Evolutionary conservation across 2,329 filamentous ascomycete species (phyloP).

Genomic region (Fusarium sp.): DNA sequence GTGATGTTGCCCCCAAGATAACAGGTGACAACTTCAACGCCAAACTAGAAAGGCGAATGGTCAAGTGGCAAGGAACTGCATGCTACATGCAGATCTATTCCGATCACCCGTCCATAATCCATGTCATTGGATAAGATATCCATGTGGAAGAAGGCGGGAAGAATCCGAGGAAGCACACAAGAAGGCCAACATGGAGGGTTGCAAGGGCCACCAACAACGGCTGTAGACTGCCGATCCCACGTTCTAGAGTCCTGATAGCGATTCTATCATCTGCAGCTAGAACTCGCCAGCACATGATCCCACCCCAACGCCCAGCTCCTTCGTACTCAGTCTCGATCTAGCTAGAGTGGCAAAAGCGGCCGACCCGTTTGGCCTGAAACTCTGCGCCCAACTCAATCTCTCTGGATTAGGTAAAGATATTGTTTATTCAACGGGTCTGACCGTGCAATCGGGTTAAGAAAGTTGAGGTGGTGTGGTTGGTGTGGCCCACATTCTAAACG

Average conservation of each 20-base stretch:
- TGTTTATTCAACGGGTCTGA: slow-evolving; percentile 13
- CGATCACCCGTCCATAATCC: not conserved
- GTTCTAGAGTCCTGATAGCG: not conserved
- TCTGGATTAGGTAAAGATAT: slow-evolving; percentile 5
- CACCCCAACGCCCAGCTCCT: not conserved
- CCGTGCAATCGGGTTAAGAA: not conserved
- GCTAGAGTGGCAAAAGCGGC: slow-evolving; percentile 1
- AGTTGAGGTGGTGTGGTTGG: not conserved
- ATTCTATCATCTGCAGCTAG: not conserved
- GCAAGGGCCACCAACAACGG: not conserved
- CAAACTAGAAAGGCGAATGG: not conserved
- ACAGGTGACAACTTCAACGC: not conserved
- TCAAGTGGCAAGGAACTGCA: not conserved
- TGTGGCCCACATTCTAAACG: not conserved
- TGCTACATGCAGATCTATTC: not conserved
- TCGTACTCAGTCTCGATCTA: not conserved
- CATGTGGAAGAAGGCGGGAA: not conserved
- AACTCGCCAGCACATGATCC: not conserved
- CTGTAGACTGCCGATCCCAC: not conserved
- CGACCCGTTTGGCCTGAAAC: not conserved
- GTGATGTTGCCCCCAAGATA: not conserved
- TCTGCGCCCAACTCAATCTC: slow-evolving; percentile 3
- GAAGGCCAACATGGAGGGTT: not conserved
- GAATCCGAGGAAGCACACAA: not conserved
- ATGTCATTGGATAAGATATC: not conserved